Evolutionary conservation across 768 basidiomycete species (phyloP), one percentile per base, ranked within the genome.

Genomic region (Lentinula aciculospora): DNA sequence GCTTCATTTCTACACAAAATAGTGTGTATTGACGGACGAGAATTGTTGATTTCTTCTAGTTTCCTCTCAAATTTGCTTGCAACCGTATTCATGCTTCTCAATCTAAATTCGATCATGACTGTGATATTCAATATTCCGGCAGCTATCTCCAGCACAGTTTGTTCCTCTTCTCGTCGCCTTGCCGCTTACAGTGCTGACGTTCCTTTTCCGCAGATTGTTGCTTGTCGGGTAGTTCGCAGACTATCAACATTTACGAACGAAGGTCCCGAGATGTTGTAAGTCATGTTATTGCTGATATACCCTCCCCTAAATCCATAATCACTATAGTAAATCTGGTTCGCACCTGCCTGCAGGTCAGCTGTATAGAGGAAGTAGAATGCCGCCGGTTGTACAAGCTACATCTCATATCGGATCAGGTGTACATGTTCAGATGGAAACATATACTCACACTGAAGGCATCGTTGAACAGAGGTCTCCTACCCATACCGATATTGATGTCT

Each of bases 91-190:
- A 86, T 87, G 84, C 68, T 88, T 40, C 69, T 88, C 15, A 76
- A 88, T 68, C 72, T 87, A 53, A 88, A 87, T 62, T 75, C 82
- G n/a, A 79, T 87, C 56, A 85, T 87, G 84, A 84, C 83, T 31
- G 82, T 89, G 67, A 84, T 88, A 54, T 82, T 81, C 46, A 88
- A 88, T 62, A 85, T 88, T 42, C 86, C 86, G 3, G 85, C 86
- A 32, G 85, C 85, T 17, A 81, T 88, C 59, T 78, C 81, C 3
- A 84, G 83, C 21, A 85, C 83, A 5, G 86, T 86, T 54, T 62
- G 81, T 66, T n/a, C 15, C 17, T 34, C n/a, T 12, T 9, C 39
- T 9, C 27, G 36, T 4, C 0, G 8, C 17, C 3, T 56, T 53
- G 12, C 32, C 21, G 13, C 23, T 34, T 36, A 15, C 17, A 23